Conservation (phyloP, 2,329 filamentous ascomycete species). For the Colletotrichum sp. region DNA sequence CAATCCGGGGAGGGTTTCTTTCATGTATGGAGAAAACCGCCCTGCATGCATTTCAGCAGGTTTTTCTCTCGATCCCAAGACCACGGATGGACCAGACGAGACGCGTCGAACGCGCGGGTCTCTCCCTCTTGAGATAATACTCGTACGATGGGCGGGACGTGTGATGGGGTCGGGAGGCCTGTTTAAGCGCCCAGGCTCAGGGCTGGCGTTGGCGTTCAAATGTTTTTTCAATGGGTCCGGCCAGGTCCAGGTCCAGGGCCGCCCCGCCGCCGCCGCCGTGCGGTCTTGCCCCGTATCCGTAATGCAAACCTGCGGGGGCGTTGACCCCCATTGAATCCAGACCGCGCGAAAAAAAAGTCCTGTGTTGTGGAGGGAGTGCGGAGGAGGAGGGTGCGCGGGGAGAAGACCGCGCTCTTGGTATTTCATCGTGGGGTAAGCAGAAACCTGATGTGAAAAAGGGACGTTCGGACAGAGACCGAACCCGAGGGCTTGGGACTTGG, state of each 20-base stretch:
- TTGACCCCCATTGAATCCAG: background rate
- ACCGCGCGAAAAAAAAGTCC: background rate
- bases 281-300: background rate
- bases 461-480: background rate
- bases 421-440: background rate
- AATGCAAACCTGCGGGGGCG: background rate
- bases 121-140: background rate
- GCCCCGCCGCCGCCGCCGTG: background rate
- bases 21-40: background rate
- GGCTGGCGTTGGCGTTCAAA: background rate
- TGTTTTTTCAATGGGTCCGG: background rate
- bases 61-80: background rate
- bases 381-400: background rate
- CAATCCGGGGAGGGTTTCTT: background rate
- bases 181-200: background rate
- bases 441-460: background rate
- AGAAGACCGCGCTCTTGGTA: background rate
- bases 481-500: background rate
- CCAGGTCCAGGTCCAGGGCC: background rate
- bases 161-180: background rate
- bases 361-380: background rate
- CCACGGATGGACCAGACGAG: background rate
- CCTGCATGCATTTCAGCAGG: background rate
- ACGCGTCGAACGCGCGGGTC: background rate
- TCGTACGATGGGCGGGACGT: constrained; percentile 7